phyloP scores from a whole-genome alignment of 2,329 filamentous ascomycete genomes.

The Cordyceps fumosorosea region DNA sequence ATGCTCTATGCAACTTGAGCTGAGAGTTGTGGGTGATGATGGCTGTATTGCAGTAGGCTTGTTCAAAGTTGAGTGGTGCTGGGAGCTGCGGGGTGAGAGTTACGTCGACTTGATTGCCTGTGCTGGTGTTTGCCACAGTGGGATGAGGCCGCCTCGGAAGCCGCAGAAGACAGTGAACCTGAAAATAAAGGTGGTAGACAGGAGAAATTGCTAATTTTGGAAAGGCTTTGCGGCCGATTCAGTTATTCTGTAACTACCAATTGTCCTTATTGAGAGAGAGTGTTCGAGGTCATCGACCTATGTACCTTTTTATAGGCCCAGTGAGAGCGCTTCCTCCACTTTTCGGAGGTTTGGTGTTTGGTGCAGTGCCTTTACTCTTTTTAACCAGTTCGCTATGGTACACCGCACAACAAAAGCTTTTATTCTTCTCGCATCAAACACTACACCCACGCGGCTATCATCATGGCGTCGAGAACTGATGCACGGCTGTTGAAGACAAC shows the following conservation, averaged over 20 bases:
- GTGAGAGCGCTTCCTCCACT: too few species aligned
- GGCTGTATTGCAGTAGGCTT: not conserved
- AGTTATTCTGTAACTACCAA: not conserved
- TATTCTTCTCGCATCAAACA: not conserved
- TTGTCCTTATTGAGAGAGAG: too few species aligned
- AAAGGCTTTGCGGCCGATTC: not conserved
- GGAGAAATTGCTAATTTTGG: not conserved
- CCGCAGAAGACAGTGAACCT: not conserved
- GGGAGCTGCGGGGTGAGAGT: slow-evolving; percentile 4
- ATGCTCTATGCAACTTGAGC: not conserved
- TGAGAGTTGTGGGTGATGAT: not conserved
- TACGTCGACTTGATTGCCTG: slow-evolving; percentile 6
- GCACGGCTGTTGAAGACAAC: slow-evolving; percentile 84
- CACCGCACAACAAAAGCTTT: not conserved
- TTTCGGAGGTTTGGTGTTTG: too few species aligned
- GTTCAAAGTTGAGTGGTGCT: not conserved
- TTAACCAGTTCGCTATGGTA: too few species aligned
- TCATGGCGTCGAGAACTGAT: slow-evolving; percentile 79
- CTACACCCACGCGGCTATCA: slow-evolving; percentile 17
- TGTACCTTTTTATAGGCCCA: too few species aligned
- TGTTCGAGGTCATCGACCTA: too few species aligned
- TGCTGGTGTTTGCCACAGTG: not conserved
- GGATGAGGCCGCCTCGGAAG: not conserved
- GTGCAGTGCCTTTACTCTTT: too few species aligned
- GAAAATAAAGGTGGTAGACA: not conserved